Conservation (phyloP, 805 yeast species). For the Metschnikowia noctiluminum region DNA sequence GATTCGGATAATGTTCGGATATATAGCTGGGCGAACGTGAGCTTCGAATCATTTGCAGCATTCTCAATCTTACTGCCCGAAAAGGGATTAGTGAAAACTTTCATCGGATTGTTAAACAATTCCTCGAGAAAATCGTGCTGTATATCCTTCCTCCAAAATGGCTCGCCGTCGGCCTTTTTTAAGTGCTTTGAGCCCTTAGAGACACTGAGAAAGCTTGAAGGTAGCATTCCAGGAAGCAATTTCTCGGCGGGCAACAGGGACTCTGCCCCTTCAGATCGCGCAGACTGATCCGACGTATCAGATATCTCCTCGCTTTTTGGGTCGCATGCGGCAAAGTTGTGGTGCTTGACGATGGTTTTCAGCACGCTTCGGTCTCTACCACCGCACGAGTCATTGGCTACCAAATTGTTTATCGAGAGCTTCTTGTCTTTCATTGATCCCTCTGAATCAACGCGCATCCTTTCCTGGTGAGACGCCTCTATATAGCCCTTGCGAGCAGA, state of each 20-base stretch:
- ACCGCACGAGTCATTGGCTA: too few species aligned
- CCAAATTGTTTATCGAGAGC: too few species aligned
- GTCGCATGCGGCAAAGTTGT: too few species aligned
- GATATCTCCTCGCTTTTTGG: background rate
- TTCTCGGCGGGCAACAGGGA: background rate
- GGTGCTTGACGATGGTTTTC: too few species aligned
- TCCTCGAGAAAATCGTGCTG: conserved; percentile 73
- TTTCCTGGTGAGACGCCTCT: too few species aligned
- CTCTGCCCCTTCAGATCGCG: background rate
- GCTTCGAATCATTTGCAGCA: conserved; percentile 39
- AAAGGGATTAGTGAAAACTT: conserved; percentile 67
- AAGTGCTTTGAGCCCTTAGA: conserved; percentile 51
- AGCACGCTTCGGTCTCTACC: too few species aligned
- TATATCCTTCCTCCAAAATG: conserved; percentile 83
- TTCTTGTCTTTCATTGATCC: too few species aligned
- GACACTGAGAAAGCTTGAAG: conserved; percentile 12
- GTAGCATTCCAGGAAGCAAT: conserved; percentile 6
- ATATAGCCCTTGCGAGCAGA: too few species aligned
- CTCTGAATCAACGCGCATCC: too few species aligned
- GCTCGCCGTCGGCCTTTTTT: conserved; percentile 89
- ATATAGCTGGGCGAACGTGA: conserved; percentile 83
- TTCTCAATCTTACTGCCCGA: conserved; percentile 38
- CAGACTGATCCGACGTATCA: background rate
- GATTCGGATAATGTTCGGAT: conserved; percentile 79
- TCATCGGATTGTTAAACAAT: conserved; percentile 59